phyloP scores from a whole-genome alignment of 2,329 filamentous ascomycete genomes.

The Colletotrichum zoysiae region DNA sequence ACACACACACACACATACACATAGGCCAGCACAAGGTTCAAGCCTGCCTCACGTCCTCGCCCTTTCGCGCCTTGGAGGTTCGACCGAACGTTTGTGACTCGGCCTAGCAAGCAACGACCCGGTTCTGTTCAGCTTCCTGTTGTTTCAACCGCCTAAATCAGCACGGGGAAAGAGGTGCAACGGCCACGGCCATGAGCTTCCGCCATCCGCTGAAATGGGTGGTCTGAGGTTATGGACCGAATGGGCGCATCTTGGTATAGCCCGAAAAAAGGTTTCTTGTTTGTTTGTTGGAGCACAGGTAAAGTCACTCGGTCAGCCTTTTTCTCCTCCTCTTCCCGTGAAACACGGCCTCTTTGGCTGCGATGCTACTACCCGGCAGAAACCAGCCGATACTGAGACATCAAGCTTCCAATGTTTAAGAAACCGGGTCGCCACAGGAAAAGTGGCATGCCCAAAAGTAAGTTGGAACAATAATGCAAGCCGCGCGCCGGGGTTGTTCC shows the following conservation, averaged over 20 bases:
- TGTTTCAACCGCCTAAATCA: neutral
- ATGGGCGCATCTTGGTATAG: neutral
- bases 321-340: slow-evolving; percentile 4
- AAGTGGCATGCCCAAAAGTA: neutral
- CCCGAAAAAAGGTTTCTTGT: neutral
- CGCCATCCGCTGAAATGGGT: neutral
- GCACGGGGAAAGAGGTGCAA: neutral
- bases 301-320: neutral
- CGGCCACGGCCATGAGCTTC: neutral
- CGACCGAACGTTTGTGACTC: slow-evolving; percentile 17
- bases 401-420: neutral
- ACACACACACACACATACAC: slow-evolving; percentile 6
- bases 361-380: slow-evolving; percentile 16
- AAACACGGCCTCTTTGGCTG: slow-evolving; percentile 5
- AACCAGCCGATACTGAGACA: slow-evolving; percentile 27
- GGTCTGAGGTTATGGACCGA: neutral
- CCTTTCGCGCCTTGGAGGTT: slow-evolving; percentile 11
- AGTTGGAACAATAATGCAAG: neutral
- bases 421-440: neutral
- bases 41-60: slow-evolving; percentile 8
- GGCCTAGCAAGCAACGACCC: neutral
- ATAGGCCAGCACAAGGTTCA: neutral
- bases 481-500: slow-evolving; percentile 7
- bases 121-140: neutral
- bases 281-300: no score